phyloP scores from a whole-genome alignment of 129 eudicot species.

The Lonicera japonica region DNA sequence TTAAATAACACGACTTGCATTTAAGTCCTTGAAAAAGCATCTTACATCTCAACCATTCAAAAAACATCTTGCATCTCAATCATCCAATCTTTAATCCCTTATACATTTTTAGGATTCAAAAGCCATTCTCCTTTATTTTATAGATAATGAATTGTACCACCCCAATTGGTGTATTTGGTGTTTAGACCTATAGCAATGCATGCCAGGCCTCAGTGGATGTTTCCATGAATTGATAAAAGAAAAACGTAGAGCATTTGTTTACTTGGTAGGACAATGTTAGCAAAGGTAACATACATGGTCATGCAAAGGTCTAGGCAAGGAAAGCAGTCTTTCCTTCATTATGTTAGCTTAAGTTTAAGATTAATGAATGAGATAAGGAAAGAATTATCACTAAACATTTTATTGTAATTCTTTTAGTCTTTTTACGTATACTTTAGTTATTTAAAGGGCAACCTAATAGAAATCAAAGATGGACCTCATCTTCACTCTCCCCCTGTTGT shows the following conservation, averaged over 20 bases:
- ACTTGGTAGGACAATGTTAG: not conserved
- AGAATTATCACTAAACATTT: not conserved
- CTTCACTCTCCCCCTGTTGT: not conserved
- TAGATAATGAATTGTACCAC: not conserved
- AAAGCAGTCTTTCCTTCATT: not conserved
- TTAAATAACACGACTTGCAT: too few relatives aligned
- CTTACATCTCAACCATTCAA: too few relatives aligned
- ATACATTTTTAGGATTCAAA: too few relatives aligned
- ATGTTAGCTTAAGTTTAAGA: not conserved
- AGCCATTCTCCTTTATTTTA: too few relatives aligned
- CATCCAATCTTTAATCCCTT: too few relatives aligned
- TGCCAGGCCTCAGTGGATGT: not conserved
- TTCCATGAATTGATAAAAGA: not conserved
- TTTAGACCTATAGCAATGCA: not conserved
- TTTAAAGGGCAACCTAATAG: conserved; percentile 1
- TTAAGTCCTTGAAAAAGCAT: too few relatives aligned
- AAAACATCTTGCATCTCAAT: too few relatives aligned
- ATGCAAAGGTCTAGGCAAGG: not conserved
- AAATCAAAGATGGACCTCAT: not conserved
- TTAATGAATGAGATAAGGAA: not conserved
- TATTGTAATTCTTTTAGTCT: not conserved
- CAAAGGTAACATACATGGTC: not conserved
- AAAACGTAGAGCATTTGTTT: not conserved
- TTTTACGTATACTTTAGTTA: not conserved
- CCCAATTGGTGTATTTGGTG: not conserved